Evolutionary conservation across 768 basidiomycete genomes (phyloP).

Genomic region (Phaffia australis): DNA sequence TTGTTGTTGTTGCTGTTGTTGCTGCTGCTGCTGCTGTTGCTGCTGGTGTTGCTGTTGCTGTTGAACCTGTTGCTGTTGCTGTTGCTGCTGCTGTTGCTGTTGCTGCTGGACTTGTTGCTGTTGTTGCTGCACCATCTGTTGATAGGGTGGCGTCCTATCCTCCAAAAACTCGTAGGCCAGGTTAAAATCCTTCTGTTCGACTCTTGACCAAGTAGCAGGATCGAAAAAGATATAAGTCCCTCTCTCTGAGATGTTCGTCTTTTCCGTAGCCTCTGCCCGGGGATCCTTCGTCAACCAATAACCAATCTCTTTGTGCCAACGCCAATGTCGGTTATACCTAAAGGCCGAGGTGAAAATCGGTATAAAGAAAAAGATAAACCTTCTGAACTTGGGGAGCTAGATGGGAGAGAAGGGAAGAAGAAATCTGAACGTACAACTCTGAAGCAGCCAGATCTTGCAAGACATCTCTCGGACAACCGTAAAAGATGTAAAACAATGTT

Average conservation of each 20-base stretch:
- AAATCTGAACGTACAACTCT: constrained; percentile 61
- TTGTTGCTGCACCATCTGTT: neutral
- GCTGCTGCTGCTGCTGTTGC: constrained; percentile 12
- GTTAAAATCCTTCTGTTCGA: constrained; percentile 27
- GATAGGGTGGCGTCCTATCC: constrained; percentile 7
- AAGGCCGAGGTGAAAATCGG: neutral
- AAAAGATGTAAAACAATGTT: constrained; percentile 97
- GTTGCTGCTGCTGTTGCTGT: neutral
- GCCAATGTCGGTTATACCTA: constrained; percentile 90
- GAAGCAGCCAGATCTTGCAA: constrained; percentile 89
- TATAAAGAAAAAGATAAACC: neutral
- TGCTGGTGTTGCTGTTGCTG: constrained; percentile 19
- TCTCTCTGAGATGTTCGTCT: constrained; percentile 54
- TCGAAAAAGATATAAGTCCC: constrained; percentile 76
- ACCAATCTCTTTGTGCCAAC: constrained; percentile 84
- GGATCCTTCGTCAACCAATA: constrained; percentile 83
- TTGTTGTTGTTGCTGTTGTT: neutral
- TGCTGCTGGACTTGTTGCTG: constrained; percentile 1
- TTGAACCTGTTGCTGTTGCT: constrained; percentile 4
- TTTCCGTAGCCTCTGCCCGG: constrained; percentile 46
- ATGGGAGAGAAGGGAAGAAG: neutral
- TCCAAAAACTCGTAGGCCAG: constrained; percentile 24
- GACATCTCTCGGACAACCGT: constrained; percentile 79
- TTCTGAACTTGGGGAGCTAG: too few species aligned
- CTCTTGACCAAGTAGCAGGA: constrained; percentile 19